A percentile compares a stretch with the other conserved stretches of the same genome.
Conservation (phyloP, 148 eudicot species). For the Chenopodium berlandieri region DNA sequence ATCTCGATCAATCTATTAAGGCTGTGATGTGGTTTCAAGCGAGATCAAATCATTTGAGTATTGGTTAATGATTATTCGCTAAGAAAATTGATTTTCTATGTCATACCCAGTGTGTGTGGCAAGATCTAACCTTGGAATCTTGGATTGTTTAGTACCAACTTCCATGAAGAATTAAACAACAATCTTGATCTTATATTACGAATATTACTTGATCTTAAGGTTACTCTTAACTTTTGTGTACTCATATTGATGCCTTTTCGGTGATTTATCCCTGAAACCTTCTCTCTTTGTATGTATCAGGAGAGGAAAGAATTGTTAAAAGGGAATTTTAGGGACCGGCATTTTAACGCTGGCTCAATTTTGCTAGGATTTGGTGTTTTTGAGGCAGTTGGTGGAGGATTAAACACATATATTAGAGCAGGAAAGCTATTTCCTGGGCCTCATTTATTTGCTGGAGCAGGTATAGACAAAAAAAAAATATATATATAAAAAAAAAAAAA, state of each 20-base stretch:
- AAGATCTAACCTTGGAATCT: background rate
- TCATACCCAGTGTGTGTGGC: background rate
- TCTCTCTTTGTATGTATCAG: conserved; percentile 35
- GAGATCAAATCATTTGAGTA: background rate
- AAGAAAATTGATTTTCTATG: background rate
- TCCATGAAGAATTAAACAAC: background rate
- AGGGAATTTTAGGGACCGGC: conserved; percentile 83
- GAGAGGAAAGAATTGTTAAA: conserved; percentile 85
- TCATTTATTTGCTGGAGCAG: conserved; percentile 95
- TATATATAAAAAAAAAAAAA: background rate
- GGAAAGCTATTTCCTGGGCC: conserved; percentile 99
- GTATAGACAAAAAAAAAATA: conserved; percentile 17
- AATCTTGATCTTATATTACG: background rate
- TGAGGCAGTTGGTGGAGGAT: conserved; percentile 74
- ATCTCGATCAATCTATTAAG: no score
- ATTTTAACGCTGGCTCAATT: conserved; percentile 91
- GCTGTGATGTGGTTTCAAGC: background rate
- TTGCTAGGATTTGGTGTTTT: conserved; percentile 82
- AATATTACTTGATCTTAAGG: background rate
- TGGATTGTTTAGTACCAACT: background rate
- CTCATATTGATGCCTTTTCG: background rate
- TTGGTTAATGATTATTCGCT: background rate
- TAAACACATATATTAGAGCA: conserved; percentile 84
- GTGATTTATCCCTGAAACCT: background rate
- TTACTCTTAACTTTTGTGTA: background rate